A percentile compares a stretch with the other conserved stretches of the same genome.
phyloP scores from a whole-genome alignment of 805 yeast genomes.

The Sugiyamaella marilandica region DNA sequence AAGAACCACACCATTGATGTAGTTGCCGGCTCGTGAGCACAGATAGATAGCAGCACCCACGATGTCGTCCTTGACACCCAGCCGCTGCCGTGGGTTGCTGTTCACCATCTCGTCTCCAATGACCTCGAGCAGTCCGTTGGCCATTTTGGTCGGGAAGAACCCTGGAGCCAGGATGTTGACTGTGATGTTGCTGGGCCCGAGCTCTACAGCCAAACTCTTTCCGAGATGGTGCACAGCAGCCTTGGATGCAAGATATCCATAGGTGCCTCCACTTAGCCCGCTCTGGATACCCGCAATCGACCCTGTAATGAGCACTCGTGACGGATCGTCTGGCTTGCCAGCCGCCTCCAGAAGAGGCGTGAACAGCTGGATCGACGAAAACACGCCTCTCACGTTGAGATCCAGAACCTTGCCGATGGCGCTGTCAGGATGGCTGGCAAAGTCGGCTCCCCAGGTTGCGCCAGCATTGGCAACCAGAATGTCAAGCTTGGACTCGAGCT shows the following conservation, averaged over 20 bases:
- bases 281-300: slow-evolving; percentile 54
- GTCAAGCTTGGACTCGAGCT: slow-evolving; percentile 44
- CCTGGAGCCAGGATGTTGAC: slow-evolving; percentile 75
- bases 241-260: slow-evolving; percentile 69
- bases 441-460: slow-evolving; percentile 69
- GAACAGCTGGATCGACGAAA: slow-evolving; percentile 58
- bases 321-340: slow-evolving; percentile 53
- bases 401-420: slow-evolving; percentile 61
- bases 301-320: slow-evolving; percentile 61
- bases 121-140: slow-evolving; percentile 54
- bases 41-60: slow-evolving; percentile 53
- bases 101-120: slow-evolving; percentile 50
- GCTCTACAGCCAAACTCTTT: slow-evolving; percentile 55
- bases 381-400: slow-evolving; percentile 64
- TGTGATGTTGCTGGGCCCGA: slow-evolving; percentile 62
- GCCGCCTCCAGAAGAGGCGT: slow-evolving; percentile 52
- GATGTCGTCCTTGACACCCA: slow-evolving; percentile 59
- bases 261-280: slow-evolving; percentile 48
- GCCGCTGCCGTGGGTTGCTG: slow-evolving; percentile 56
- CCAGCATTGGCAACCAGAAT: slow-evolving; percentile 75
- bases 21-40: slow-evolving; percentile 51
- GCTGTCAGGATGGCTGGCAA: slow-evolving; percentile 53
- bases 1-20: slow-evolving; percentile 61
- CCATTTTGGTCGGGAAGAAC: slow-evolving; percentile 71
- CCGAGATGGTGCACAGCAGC: slow-evolving; percentile 71